Conservation (phyloP, 805 yeast species). For the Saccharomycopsis capsularis region DNA sequence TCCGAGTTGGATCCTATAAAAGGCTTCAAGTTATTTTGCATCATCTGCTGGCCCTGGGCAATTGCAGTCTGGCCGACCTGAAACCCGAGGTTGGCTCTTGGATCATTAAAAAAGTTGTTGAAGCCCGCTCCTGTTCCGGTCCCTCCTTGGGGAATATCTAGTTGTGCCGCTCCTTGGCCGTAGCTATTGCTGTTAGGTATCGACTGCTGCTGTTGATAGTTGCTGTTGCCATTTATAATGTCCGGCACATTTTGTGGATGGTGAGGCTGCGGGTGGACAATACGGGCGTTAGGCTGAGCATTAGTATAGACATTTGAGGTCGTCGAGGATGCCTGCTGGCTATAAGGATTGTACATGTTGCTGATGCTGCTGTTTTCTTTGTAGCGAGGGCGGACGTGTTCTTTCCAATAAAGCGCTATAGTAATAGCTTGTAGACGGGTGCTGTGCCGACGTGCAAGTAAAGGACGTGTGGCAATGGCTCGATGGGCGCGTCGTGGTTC, state of each 20-base stretch:
- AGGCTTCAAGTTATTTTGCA: slow-evolving; percentile 60
- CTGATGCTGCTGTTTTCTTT: too few species aligned
- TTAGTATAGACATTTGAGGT: neutral
- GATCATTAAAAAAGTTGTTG: slow-evolving; percentile 56
- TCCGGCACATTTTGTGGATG: slow-evolving; percentile 10
- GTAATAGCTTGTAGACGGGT: too few species aligned
- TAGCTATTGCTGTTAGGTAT: neutral
- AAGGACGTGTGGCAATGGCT: too few species aligned
- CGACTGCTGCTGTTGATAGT: neutral
- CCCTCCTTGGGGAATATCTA: neutral
- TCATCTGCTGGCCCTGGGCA: slow-evolving; percentile 69
- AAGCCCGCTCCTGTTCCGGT: neutral
- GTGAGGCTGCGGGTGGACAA: slow-evolving; percentile 14
- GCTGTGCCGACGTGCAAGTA: too few species aligned
- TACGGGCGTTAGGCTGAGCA: slow-evolving; percentile 1
- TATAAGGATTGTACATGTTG: slow-evolving; percentile 17
- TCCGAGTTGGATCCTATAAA: slow-evolving; percentile 37
- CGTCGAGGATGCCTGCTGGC: slow-evolving; percentile 11
- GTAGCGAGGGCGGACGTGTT: too few species aligned
- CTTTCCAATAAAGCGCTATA: too few species aligned
- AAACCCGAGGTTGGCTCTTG: slow-evolving; percentile 76
- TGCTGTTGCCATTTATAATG: neutral
- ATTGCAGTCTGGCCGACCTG: slow-evolving; percentile 85
- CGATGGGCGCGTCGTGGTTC: too few species aligned
- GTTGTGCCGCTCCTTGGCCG: neutral